These are phyloP conservation scores for Suillus tomentosus DNA, from an alignment of 768 basidiomycete species.

Conservation along the genomic window DNA sequence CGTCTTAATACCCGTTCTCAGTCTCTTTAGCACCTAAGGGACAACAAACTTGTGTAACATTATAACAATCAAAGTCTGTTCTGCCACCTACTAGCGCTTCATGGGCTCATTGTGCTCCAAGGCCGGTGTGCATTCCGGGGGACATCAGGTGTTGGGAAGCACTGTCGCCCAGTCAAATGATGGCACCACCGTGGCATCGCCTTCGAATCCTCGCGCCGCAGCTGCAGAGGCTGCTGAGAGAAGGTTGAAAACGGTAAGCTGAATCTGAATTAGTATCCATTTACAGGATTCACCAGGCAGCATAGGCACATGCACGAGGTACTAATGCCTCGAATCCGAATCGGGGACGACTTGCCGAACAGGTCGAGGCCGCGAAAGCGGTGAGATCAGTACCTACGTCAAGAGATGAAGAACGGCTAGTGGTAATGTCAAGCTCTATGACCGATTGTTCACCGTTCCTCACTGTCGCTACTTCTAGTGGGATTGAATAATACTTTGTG, in stretches of 20 bases:
- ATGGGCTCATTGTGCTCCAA: slow-evolving; percentile 68
- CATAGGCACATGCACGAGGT: slow-evolving; percentile 45
- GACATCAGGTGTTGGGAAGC: slow-evolving; percentile 53
- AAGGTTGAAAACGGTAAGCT: slow-evolving; percentile 55
- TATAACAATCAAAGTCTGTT: not conserved
- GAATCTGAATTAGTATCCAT: slow-evolving; percentile 15
- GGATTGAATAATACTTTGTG: slow-evolving; percentile 38
- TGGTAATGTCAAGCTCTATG: slow-evolving; percentile 41
- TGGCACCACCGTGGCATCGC: slow-evolving; percentile 26
- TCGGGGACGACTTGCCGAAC: slow-evolving; percentile 44
- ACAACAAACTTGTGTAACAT: not conserved
- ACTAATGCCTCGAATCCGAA: slow-evolving; percentile 47
- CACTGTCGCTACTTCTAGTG: slow-evolving; percentile 38
- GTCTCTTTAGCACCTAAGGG: slow-evolving; percentile 7
- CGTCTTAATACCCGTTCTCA: slow-evolving; percentile 7
- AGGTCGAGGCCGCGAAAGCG: slow-evolving; percentile 42
- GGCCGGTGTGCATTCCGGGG: slow-evolving; percentile 39
- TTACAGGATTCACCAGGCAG: slow-evolving; percentile 26
- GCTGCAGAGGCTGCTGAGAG: slow-evolving; percentile 66
- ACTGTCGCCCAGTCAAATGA: slow-evolving; percentile 28
- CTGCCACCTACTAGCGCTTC: not conserved
- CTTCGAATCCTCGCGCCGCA: slow-evolving; percentile 49
- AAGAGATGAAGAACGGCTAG: slow-evolving; percentile 42
- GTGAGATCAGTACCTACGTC: slow-evolving; percentile 39
- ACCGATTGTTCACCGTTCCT: slow-evolving; percentile 27